A percentile compares a stretch with the other conserved stretches of the same genome.
Conservation (phyloP, 2,329 filamentous ascomycete species). For the Magnaporthiopsis incrustans region DNA sequence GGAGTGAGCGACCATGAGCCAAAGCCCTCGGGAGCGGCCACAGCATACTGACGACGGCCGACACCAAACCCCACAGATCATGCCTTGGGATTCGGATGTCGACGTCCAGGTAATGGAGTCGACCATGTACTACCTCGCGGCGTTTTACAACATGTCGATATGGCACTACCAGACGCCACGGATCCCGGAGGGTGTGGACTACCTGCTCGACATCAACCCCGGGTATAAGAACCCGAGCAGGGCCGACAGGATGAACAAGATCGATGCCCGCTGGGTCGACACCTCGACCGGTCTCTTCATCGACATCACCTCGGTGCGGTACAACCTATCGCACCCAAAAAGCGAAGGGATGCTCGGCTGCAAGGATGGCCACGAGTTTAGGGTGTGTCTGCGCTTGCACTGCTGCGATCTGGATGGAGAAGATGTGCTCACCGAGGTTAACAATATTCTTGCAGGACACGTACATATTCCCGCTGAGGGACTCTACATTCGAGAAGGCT, state of each 20-base stretch:
- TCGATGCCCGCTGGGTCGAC: conserved; percentile 43
- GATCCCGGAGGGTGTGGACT: conserved; percentile 31
- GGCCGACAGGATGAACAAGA: conserved; percentile 31
- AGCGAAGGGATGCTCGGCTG: conserved; percentile 38
- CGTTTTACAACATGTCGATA: conserved; percentile 55
- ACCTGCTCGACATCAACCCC: conserved; percentile 42
- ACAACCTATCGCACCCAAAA: conserved; percentile 34
- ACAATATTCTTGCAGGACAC: conserved; percentile 29
- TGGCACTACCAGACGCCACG: conserved; percentile 34
- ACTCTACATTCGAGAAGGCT: conserved; percentile 60
- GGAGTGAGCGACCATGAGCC: conserved; percentile 21
- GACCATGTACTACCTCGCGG: conserved; percentile 58
- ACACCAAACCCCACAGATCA: conserved; percentile 35
- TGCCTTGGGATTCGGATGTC: conserved; percentile 72
- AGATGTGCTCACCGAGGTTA: background rate
- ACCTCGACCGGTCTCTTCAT: conserved; percentile 38
- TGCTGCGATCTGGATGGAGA: background rate
- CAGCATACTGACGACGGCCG: background rate
- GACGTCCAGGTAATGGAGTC: conserved; percentile 64
- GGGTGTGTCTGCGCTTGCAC: conserved; percentile 21
- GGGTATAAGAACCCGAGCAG: conserved; percentile 29
- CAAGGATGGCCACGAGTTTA: conserved; percentile 43
- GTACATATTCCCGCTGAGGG: conserved; percentile 61
- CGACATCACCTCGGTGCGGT: conserved; percentile 42
- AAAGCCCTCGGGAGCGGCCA: conserved; percentile 6